Percentiles rank a stretch among this genome's conserved stretches.
Evolutionary conservation across 2,329 filamentous ascomycete species (phyloP).

Genomic region (Dactylellina haptotyla): DNA sequence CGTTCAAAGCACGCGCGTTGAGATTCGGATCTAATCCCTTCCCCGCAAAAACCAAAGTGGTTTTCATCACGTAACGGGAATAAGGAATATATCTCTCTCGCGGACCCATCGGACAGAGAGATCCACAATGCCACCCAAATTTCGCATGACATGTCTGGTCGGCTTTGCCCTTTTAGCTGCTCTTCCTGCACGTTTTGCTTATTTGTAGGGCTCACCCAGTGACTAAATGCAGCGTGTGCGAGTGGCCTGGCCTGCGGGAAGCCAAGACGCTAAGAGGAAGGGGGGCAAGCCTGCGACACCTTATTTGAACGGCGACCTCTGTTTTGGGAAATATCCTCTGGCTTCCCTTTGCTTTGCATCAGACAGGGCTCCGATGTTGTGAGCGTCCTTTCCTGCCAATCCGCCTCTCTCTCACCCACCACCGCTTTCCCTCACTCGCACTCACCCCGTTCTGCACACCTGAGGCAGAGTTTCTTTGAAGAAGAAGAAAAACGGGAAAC

Average conservation of each 20-base stretch:
- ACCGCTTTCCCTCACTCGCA: not conserved
- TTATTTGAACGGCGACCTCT: conserved; percentile 55
- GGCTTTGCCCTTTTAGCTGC: conserved; percentile 17
- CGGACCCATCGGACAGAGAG: not conserved
- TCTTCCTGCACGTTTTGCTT: conserved; percentile 18
- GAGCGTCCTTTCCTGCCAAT: not conserved
- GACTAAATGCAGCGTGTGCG: conserved; percentile 12
- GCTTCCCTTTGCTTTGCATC: conserved; percentile 28
- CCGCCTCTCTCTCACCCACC: too few relatives aligned
- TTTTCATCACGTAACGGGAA: conserved; percentile 53
- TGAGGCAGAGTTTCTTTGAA: not conserved
- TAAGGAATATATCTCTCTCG: conserved; percentile 22
- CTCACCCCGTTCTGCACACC: too few relatives aligned
- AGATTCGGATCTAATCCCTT: conserved; percentile 25
- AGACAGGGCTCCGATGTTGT: conserved; percentile 16
- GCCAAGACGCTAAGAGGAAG: conserved; percentile 48
- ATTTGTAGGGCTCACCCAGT: conserved; percentile 43
- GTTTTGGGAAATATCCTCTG: conserved; percentile 43
- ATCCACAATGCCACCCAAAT: conserved; percentile 1
- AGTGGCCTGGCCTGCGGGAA: conserved; percentile 40
- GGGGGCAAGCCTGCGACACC: conserved; percentile 43
- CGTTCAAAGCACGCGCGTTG: conserved; percentile 48
- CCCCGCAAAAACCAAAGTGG: conserved; percentile 38
- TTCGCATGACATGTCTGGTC: conserved; percentile 28
- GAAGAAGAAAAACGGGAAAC: not conserved